These are phyloP conservation scores for Gossypium aridum DNA, from an alignment of 441 rosid species.

Conservation along the genomic window DNA sequence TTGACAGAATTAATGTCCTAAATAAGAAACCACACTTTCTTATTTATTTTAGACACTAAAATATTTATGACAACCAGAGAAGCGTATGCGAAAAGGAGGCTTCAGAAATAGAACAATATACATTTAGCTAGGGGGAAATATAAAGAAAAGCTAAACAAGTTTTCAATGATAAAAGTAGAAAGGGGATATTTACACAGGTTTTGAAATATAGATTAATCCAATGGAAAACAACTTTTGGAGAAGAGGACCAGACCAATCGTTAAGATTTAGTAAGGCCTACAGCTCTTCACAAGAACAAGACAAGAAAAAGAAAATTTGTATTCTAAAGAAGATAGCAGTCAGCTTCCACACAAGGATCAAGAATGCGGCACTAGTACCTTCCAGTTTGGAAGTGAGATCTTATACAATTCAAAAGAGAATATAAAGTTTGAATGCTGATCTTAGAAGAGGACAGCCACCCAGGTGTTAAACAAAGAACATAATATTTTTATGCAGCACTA, in stretches of 20 bases:
- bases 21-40: too few species aligned
- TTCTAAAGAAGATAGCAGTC: neutral
- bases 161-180: neutral
- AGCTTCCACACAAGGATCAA: neutral
- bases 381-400: neutral
- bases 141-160: neutral
- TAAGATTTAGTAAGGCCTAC: neutral
- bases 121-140: neutral
- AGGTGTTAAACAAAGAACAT: neutral
- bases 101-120: neutral
- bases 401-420: neutral
- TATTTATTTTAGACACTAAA: neutral
- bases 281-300: neutral
- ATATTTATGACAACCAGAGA: neutral
- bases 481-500: constrained; percentile 37
- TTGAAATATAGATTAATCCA: neutral
- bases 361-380: neutral
- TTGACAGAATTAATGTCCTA: too few species aligned
- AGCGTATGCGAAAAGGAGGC: neutral
- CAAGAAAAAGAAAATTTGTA: neutral
- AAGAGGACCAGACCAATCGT: neutral
- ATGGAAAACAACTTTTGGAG: neutral
- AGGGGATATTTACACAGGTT: neutral
- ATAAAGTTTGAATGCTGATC: neutral
- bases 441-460: neutral